These are phyloP conservation scores for Yamadazyma atlantica DNA, from an alignment of 1,139 yeast genomes.

Conservation along the genomic window DNA sequence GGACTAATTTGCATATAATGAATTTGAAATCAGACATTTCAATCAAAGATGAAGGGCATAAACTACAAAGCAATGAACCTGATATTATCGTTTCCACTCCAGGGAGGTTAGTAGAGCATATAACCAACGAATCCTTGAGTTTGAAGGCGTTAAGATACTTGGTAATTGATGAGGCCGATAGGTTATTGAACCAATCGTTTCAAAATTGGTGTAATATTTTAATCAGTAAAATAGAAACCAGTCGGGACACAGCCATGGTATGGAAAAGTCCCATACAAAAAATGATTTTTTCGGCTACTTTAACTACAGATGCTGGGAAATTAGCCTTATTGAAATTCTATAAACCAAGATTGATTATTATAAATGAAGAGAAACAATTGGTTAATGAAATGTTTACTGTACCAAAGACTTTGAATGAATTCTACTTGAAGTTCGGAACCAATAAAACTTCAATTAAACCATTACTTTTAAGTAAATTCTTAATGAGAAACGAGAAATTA, in stretches of 20 bases:
- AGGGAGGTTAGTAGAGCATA: conserved; percentile 91
- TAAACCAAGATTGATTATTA: conserved; percentile 69
- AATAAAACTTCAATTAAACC: conserved; percentile 72
- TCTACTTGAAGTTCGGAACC: conserved; percentile 49
- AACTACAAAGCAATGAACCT: conserved; percentile 51
- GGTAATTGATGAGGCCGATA: conserved; percentile 93
- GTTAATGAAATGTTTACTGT: conserved; percentile 54
- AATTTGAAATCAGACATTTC: conserved; percentile 61
- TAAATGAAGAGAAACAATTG: conserved; percentile 54
- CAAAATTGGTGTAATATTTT: conserved; percentile 88
- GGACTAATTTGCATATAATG: conserved; percentile 62
- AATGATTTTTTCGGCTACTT: conserved; percentile 87
- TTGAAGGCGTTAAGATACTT: conserved; percentile 61
- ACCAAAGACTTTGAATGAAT: conserved; percentile 58
- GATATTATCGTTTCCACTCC: conserved; percentile 88
- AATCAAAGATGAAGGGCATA: conserved; percentile 62
- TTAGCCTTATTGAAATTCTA: conserved; percentile 66
- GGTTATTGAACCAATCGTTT: conserved; percentile 83
- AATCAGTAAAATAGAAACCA: conserved; percentile 45
- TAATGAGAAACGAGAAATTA: conserved; percentile 32
- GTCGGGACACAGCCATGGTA: conserved; percentile 6
- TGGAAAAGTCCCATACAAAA: conserved; percentile 47
- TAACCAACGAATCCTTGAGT: conserved; percentile 38
- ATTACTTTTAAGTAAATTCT: conserved; percentile 58
- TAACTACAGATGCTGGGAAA: conserved; percentile 90